Base-by-base conservation (phyloP, 2,329 filamentous ascomycete genomes). In the Mycosphaerelloides madeirae region DNA sequence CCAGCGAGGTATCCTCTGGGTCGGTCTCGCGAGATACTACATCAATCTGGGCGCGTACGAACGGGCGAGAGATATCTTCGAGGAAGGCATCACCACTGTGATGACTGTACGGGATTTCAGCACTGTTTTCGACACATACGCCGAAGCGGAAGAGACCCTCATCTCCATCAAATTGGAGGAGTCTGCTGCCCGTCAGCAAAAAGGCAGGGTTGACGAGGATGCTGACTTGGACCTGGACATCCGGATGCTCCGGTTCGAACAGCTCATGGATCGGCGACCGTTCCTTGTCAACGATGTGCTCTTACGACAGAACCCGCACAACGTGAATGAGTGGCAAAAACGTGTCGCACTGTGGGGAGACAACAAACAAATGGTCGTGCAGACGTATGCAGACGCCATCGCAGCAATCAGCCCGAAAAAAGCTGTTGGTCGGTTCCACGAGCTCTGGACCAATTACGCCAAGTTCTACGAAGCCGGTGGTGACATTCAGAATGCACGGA, bases 81-180 rank as follows among this genome's bases (percentile, higher is more conserved):
- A 98, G 68, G 90, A 97, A 67, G 94, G 87, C 34, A 87, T 97
- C 54, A 95, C 88, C 9, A 97, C 91, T 1, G 94, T 96, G 52
- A 97, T 97, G 91, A 98, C 93, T 2, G 90, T 98, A 34, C 84
- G 93, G 44, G 93, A 98, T 68, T 98, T 98, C 62, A 94, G 90
- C 1, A 79, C 97, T 43, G 84, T 97, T 35, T 98, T 98, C 58
- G 93, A 98, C 66, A 86, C 90, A 0, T 98, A 97, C 61, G 84
- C 87, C 25, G 93, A 98, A 67, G 96, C 96, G 50, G 93, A 98
- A 66, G 94, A 98, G 69, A 91, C 90, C 0, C 84, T 97, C 55
- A 95, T 97, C 53, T 84, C 87, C 12, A 84, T 84, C 37, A 75
- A 97, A 57, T 94, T 98, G 83, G 90, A 97, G 58, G 79, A 86